Evolutionary conservation across 345 rosid genomes (phyloP), one percentile per base, ranked within the genome.

Genomic region (Syzygium jambos): DNA sequence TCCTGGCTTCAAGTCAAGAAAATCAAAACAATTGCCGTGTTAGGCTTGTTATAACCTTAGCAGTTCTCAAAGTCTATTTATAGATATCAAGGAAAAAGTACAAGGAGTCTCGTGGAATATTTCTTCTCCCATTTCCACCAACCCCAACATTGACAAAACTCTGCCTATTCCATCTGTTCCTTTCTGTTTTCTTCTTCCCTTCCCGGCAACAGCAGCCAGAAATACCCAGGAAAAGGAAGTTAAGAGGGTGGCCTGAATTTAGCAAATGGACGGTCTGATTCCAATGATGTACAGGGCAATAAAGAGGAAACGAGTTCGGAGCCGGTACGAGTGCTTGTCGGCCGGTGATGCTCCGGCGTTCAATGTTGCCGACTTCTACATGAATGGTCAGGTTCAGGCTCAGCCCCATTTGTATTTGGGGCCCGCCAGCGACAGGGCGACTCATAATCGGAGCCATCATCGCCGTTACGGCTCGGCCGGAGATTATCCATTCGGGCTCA

Each of bases 251-350:
- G 49, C 49, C 21, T 19, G 80, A 73, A 0, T 73, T 73, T 22
- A 22, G 49, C 80, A 49, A 8, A 96, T 96, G 99, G 99, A 97
- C 34, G 99, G 99, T 29, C 89, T 98, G 7, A 89, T 98, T 52
- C 99, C 99, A 29, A 78, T 95, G 93, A 91, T 95, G 41, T 93
- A 84, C 91, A 95, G 88, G 85, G 97, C 97, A 46, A 87, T 96
- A 73, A 95, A 90, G 98, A 94, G 91, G 93, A 95, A 43, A 68
- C 91, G 82, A 57, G 91, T 87, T 78, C 98, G 96, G 51, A 89
- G 95, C 80, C 93, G 91, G 16, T 97, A 97, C 85, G 93, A 96
- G 91, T 92, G 95, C 85, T 95, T 97, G 85, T 95, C 98, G 3
- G 87, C 97, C 54, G 91, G 89, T 6, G 27, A 92, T 61, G 84